phyloP scores from a whole-genome alignment of 2,329 filamentous ascomycete genomes.

The Fusarium longipes region DNA sequence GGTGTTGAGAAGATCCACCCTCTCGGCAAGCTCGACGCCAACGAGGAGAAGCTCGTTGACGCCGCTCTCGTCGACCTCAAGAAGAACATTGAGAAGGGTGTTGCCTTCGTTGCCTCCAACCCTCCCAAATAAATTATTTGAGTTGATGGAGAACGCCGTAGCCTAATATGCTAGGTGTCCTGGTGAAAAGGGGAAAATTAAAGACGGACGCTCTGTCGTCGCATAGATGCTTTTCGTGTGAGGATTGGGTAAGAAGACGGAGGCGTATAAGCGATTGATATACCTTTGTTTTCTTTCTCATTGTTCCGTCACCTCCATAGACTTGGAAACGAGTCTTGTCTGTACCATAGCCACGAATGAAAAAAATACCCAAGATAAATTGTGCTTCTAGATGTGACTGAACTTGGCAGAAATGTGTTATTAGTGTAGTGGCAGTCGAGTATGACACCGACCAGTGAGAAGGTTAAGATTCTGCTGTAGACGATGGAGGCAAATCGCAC shows the following conservation, averaged over 20 bases:
- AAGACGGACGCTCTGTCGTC: slow-evolving; percentile 24
- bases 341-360: slow-evolving; percentile 51
- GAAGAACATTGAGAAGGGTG: slow-evolving; percentile 96
- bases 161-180: slow-evolving; percentile 5
- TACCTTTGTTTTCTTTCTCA: slow-evolving; percentile 40
- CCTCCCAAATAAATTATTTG: slow-evolving; percentile 64
- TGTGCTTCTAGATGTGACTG: not conserved
- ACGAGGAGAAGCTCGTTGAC: slow-evolving; percentile 91
- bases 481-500: not conserved
- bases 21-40: slow-evolving; percentile 83
- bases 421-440: too few species aligned
- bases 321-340: slow-evolving; percentile 50
- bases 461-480: not conserved
- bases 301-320: slow-evolving; percentile 50
- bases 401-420: not conserved
- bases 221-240: slow-evolving; percentile 29
- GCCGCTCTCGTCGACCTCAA: slow-evolving; percentile 85
- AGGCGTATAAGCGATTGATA: slow-evolving; percentile 42
- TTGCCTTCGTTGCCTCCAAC: slow-evolving; percentile 69
- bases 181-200: slow-evolving; percentile 36
- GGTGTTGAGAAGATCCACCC: slow-evolving; percentile 94
- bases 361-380: slow-evolving; percentile 37
- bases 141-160: slow-evolving; percentile 5
- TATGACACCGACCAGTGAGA: too few species aligned
- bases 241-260: slow-evolving; percentile 23